Evolutionary conservation across 441 rosid genomes (phyloP), one percentile per base, ranked within the genome.

Genomic region (Hura crepitans): DNA sequence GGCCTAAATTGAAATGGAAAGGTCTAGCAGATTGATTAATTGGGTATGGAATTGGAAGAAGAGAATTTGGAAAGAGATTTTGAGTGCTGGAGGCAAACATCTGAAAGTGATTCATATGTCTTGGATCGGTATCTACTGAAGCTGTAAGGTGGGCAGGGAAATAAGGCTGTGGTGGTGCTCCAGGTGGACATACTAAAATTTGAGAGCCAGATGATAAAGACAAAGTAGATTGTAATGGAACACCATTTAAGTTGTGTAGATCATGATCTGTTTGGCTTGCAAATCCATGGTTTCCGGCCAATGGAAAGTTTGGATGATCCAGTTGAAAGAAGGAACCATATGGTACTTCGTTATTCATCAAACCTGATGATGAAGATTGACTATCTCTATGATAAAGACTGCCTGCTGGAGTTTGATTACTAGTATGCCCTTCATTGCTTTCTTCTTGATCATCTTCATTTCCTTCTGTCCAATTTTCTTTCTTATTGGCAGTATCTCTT

Each of bases 71-170:
- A 39, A 82, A 78, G 50, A 68, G 66, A 75, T 82, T 71, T 76
- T 86, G 93, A 22, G 86, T 76, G 69, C 65, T 75, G 43, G 87
- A 71, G 71, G 80, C 78, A 81, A 81, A 73, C 84, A 83, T 74
- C 46, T 85, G 94, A 61, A 84, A 82, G n/a, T 82, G 92, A 64
- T 78, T 86, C 66, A 84, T 70, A 47, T 83, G 88, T 71, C 89
- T 79, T 7, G 86, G 85, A 68, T 83, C 81, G 68, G 79, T 68
- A 72, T 83, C 88, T 25, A 54, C 45, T 42, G 88, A 79, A 49
- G 87, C 66, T 53, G 85, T 14, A 50, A 56, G 70, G 35, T 74
- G 75, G 27, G 84, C 77, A 65, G 85, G 89, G 69, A 92, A 86
- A 68, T 81, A 79, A 63, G 92, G 70, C 50, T 82, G 92, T 53